Base-by-base conservation (phyloP, 164 flowering plant genomes). In the Saururus chinensis region DNA sequence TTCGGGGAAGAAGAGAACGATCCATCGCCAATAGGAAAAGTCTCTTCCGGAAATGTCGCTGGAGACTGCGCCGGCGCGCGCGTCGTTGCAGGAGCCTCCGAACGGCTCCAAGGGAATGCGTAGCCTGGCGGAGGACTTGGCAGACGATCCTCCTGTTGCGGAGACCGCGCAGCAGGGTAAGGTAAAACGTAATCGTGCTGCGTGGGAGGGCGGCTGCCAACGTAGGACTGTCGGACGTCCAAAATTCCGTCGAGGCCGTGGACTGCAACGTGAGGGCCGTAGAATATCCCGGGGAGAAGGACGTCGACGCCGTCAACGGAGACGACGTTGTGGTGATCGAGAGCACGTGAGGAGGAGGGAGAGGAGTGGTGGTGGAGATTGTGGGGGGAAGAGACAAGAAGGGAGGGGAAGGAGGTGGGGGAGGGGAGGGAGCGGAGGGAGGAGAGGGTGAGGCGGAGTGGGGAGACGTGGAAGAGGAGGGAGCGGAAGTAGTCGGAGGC, bases 401-500 rank as follows among this genome's bases (percentile, higher is more conserved):
- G 71, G 1, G 77, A 71, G 21, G 42, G 62, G 56, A 74, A 57
- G 25, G 45, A 55, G 26, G 67, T 62, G 17, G 59, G 62, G 35
- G 64, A 35, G 7, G 75, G 68, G 25, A 59, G 56, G 13, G 41
- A 30, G 9, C 40, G 57, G 64, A 74, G 69, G 25, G 61, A 45
- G 30, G 64, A 4, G 24, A 61, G 0, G 42, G 73, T 49, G 53
- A 71, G 51, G 40, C 73, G 70, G 57, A 48, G 65, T 7, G 70
- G 73, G 30, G 68, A 60, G 59, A 74, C 51, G 72, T 77, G 80
- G 75, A 13, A 59, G 23, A 71, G 71, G 67, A 77, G 77, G 24
- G 74, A 69, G 62, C 64, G 56, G 40, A 64, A 24, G 80, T 77
- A 77, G 45, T 69, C 51, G 17, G 56, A 23, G 24, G 77, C 80